A percentile compares a stretch with the other conserved stretches of the same genome.
Evolutionary conservation across 495 filamentous ascomycete genomes (phyloP).

Genomic region (Beverwykella pulmonaria): DNA sequence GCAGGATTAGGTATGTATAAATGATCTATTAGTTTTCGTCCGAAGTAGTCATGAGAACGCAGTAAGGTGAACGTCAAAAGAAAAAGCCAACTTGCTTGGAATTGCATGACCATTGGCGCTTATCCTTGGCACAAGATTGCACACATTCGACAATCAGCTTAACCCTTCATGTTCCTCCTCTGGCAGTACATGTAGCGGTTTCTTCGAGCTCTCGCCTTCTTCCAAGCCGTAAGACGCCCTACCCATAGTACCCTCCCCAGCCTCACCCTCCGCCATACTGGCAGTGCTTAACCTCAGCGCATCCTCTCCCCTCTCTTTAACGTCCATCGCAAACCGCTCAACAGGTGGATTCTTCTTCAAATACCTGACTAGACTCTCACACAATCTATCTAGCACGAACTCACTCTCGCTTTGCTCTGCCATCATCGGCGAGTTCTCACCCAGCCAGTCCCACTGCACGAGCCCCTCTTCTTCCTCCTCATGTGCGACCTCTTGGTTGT

Average conservation of each 20-base stretch:
- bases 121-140: no score
- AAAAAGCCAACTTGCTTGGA: no score
- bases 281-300: slow-evolving; percentile 17
- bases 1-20: no score
- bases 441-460: slow-evolving; percentile 70
- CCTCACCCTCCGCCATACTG: slow-evolving; percentile 1
- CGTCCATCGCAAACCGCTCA: slow-evolving; percentile 11
- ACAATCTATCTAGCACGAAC: slow-evolving; percentile 63
- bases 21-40: no score
- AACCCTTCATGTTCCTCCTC: slow-evolving; percentile 8
- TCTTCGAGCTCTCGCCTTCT: neutral
- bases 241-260: neutral
- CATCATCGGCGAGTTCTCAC: slow-evolving; percentile 63
- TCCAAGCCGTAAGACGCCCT: neutral
- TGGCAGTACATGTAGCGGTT: neutral
- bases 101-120: no score
- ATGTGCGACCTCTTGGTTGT: slow-evolving; percentile 36
- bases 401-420: slow-evolving; percentile 59
- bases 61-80: no score
- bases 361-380: slow-evolving; percentile 59
- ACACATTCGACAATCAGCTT: neutral
- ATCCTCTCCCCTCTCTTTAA: slow-evolving; percentile 22
- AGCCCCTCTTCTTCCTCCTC: slow-evolving; percentile 61
- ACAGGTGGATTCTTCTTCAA: slow-evolving; percentile 22
- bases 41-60: no score